phyloP scores from a whole-genome alignment of 2,329 filamentous ascomycete genomes.

The Neodidymelliopsis sp. region DNA sequence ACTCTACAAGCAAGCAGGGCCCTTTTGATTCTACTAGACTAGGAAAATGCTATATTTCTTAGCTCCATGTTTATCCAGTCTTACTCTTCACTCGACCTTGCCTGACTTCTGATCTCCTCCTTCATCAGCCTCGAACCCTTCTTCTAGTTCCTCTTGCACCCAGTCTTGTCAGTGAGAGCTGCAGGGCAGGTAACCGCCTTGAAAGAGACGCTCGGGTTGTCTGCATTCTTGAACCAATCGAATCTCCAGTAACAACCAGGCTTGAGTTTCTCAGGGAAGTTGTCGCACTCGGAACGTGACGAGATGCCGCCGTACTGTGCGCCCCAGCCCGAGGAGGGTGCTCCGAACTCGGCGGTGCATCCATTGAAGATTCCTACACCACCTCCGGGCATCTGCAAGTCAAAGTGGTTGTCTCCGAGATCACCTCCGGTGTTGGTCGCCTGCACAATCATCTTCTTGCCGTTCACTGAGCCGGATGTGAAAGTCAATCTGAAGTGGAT shows the following conservation, averaged over 20 bases:
- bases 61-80: no score
- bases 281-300: constrained; percentile 40
- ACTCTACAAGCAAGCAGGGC: neutral
- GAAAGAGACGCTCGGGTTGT: constrained; percentile 45
- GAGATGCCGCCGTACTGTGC: constrained; percentile 46
- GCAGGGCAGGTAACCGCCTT: constrained; percentile 46
- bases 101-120: no score
- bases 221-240: constrained; percentile 45
- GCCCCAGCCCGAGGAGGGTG: constrained; percentile 45
- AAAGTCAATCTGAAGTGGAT: constrained; percentile 58
- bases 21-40: no score
- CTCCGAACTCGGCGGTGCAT: constrained; percentile 44
- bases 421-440: constrained; percentile 65
- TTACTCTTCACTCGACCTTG: no score
- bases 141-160: constrained; percentile 32
- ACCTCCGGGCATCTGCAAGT: constrained; percentile 49
- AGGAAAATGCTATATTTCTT: no score
- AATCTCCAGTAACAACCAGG: constrained; percentile 49
- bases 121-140: neutral
- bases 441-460: constrained; percentile 70
- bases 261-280: constrained; percentile 46
- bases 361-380: constrained; percentile 48
- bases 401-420: constrained; percentile 48
- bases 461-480: constrained; percentile 61
- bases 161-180: constrained; percentile 40